These are phyloP conservation scores for Funneliformis caledonium DNA, from an alignment of 371 early-diverging fungal genomes.

Conservation along the genomic window DNA sequence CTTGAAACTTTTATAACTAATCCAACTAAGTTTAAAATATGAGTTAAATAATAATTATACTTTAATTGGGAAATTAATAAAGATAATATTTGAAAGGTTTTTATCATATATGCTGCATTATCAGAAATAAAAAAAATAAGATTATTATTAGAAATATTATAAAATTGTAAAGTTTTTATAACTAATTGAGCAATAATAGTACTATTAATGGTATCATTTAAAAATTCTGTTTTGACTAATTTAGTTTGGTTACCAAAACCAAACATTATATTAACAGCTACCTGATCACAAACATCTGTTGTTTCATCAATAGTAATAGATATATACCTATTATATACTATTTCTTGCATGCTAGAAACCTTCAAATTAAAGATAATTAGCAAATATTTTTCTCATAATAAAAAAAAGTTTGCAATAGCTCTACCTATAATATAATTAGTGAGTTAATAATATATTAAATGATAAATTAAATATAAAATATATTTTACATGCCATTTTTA, in stretches of 20 bases:
- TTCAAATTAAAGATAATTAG: neutral
- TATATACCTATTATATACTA: neutral
- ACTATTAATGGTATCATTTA: neutral
- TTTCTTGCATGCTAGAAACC: neutral
- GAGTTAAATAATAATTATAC: neutral
- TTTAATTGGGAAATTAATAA: neutral
- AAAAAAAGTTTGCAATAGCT: neutral
- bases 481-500: neutral
- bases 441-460: neutral
- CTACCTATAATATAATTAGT: neutral
- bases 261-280: neutral
- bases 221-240: neutral
- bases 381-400: neutral
- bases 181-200: neutral
- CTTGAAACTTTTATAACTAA: neutral
- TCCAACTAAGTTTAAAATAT: neutral
- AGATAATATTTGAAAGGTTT: neutral
- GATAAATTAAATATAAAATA: neutral
- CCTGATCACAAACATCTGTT: neutral
- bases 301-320: neutral
- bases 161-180: neutral
- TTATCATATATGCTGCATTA: neutral
- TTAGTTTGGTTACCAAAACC: neutral
- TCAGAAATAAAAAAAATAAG: slow-evolving; percentile 16
- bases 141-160: neutral